Percentiles rank a stretch among this genome's conserved stretches.
Conservation (phyloP, 1,139 yeast species). For the Yamadazyma songkhlaensis region DNA sequence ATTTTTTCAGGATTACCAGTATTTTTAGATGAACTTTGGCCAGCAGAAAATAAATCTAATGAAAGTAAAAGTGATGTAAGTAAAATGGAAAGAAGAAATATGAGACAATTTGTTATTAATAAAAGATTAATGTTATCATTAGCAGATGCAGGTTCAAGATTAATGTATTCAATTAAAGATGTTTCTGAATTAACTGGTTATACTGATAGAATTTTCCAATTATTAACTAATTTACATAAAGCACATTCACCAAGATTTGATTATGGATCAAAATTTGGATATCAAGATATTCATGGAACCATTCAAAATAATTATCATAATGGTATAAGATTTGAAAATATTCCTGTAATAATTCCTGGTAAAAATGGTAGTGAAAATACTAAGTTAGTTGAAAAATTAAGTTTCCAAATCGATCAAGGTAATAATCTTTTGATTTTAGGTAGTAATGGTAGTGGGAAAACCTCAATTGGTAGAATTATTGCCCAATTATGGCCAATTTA, state of each 20-base stretch:
- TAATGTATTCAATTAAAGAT: constrained; percentile 94
- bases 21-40: constrained; percentile 45
- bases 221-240: constrained; percentile 73
- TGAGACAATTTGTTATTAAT: constrained; percentile 88
- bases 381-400: constrained; percentile 54
- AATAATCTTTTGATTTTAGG: constrained; percentile 80
- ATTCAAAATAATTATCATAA: constrained; percentile 68
- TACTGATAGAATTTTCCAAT: constrained; percentile 79
- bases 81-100: constrained; percentile 46
- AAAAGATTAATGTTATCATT: constrained; percentile 85
- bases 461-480: constrained; percentile 78
- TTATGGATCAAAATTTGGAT: constrained; percentile 56
- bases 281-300: constrained; percentile 69
- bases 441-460: constrained; percentile 87
- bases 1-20: constrained; percentile 89
- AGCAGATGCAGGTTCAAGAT: constrained; percentile 95
- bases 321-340: constrained; percentile 79
- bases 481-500: constrained; percentile 94
- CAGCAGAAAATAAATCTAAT: constrained; percentile 13
- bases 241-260: constrained; percentile 72
- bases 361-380: constrained; percentile 52
- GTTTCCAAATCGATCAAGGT: constrained; percentile 56
- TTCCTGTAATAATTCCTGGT: constrained; percentile 80
- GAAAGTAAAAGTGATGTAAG: constrained; percentile 6
- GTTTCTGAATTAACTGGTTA: constrained; percentile 89